These are phyloP conservation scores for Catenaria anguillulae DNA, from an alignment of 371 early-diverging fungal species.

Conservation along the genomic window DNA sequence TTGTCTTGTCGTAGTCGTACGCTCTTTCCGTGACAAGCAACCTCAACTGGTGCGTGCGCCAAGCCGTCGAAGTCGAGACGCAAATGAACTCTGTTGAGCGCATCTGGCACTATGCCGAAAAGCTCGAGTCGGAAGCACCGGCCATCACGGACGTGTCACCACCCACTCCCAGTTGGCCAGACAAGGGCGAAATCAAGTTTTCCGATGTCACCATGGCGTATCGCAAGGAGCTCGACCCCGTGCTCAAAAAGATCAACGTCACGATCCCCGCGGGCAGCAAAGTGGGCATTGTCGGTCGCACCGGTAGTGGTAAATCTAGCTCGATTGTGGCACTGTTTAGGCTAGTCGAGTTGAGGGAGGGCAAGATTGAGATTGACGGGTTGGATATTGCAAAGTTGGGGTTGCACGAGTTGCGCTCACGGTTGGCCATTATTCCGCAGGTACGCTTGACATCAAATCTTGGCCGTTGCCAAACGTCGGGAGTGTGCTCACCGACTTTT, in stretches of 20 bases:
- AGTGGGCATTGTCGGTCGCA: too few species aligned
- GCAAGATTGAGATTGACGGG: too few species aligned
- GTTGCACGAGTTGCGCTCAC: conserved; percentile 60
- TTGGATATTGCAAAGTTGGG: conserved; percentile 66
- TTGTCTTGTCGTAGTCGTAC: conserved; percentile 60
- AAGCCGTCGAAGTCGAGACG: conserved; percentile 65
- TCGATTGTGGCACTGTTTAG: conserved; percentile 81
- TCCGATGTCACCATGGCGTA: conserved; percentile 47
- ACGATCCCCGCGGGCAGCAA: conserved; percentile 38
- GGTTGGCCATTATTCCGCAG: too few species aligned
- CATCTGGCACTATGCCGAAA: conserved; percentile 45
- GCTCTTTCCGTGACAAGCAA: conserved; percentile 66
- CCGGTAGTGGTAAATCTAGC: conserved; percentile 71
- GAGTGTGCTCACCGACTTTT: conserved; percentile 51
- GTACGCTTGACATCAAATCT: too few species aligned
- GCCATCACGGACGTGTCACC: conserved; percentile 1
- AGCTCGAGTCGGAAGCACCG: neutral
- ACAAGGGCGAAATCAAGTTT: conserved; percentile 48
- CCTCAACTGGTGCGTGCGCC: conserved; percentile 71
- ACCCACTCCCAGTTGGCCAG: conserved; percentile 39
- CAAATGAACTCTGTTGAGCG: too few species aligned
- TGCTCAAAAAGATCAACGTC: conserved; percentile 48
- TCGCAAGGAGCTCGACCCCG: conserved; percentile 52
- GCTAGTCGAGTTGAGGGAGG: conserved; percentile 72
- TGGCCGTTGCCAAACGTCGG: conserved; percentile 43